A percentile compares a stretch with the other conserved stretches of the same genome.
phyloP scores from a whole-genome alignment of 2,329 filamentous ascomycete genomes.

The Diaporthe sp. region DNA sequence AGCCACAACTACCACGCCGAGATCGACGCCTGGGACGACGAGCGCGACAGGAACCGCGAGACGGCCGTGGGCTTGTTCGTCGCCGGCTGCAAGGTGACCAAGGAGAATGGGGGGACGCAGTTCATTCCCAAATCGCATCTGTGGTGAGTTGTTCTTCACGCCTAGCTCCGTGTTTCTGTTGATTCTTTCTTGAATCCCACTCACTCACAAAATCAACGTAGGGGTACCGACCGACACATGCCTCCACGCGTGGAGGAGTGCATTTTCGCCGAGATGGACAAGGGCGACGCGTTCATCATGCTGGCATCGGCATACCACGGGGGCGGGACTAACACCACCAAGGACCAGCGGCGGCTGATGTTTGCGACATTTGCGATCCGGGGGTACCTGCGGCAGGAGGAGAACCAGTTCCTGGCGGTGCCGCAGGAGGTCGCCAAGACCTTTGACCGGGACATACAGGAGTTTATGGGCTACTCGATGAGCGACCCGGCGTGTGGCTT shows the following conservation, averaged over 20 bases:
- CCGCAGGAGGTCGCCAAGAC: slow-evolving; percentile 3
- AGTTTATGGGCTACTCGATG: slow-evolving; percentile 23
- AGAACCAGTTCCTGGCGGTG: slow-evolving; percentile 19
- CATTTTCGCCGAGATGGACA: slow-evolving; percentile 13
- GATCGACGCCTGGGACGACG: slow-evolving; percentile 24
- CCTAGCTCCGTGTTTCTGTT: background rate
- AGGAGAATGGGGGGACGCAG: slow-evolving; percentile 8
- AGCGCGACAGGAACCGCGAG: slow-evolving; percentile 2
- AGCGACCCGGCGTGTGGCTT: slow-evolving; percentile 4
- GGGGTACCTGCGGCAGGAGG: slow-evolving; percentile 7
- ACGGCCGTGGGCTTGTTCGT: slow-evolving; percentile 9
- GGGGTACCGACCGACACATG: slow-evolving; percentile 12
- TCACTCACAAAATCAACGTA: background rate
- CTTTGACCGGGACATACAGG: background rate
- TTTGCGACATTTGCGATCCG: slow-evolving; percentile 12
- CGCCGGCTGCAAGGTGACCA: slow-evolving; percentile 18
- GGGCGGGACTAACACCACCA: background rate
- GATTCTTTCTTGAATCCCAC: no score
- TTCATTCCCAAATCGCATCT: slow-evolving; percentile 5
- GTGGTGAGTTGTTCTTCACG: background rate
- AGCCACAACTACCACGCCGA: slow-evolving; percentile 15
- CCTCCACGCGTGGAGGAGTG: slow-evolving; percentile 14
- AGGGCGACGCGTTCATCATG: slow-evolving; percentile 23
- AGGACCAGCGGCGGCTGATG: slow-evolving; percentile 16
- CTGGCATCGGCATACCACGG: slow-evolving; percentile 14